Base-by-base conservation (phyloP, 2,329 filamentous ascomycete genomes). In the Aspergillus alliaceus region DNA sequence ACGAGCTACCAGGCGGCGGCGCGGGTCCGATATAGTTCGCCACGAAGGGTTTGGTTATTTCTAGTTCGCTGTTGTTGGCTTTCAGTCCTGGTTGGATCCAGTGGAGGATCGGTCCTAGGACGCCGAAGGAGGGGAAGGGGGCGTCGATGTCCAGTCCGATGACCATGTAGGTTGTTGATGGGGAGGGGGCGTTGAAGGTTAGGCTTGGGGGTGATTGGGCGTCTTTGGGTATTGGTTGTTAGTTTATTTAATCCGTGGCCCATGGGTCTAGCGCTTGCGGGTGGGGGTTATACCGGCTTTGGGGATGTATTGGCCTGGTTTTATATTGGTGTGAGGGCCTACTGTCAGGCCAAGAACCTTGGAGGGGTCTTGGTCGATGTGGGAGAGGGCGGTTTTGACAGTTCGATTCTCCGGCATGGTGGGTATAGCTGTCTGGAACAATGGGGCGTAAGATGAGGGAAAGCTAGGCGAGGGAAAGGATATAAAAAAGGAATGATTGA, bases 1-100 rank as follows among this genome's bases (percentile, higher is more conserved):
- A 78, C 7, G 70, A 61, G 55, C 77, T 79, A 6, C 69, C 61
- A 0, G 76, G 76, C 12, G 80, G 80, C n/a, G 81, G 80, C 4
- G 71, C 74, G 2, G 81, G 80, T 0, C 72, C 76, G 49, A 80
- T 74, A 60, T 79, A 83, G 50, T 72, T 66, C 1, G 66, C 66
- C 11, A 72, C 54, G 34, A 68, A 70, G 7, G 67, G 69, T 5
- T 53, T 52, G 14, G 56, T 56, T 5, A 31, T n/a, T 14, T 31
- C 25, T 4, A 47, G 15, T 18, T 20, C 15, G 25, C 44, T 9
- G 11, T 47, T 15, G 0, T 15, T 29, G 15, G 25, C 44, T 24
- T 47, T 31, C 3, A 69, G 59, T 15, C 63, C 66, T 7, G 68
- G 63, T 29, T 73, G 70, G 8, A 72, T 66, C 70, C 70, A 72